Evolutionary conservation across 176 grass and related monocot species (phyloP).

Genomic region (Carex pumila): DNA sequence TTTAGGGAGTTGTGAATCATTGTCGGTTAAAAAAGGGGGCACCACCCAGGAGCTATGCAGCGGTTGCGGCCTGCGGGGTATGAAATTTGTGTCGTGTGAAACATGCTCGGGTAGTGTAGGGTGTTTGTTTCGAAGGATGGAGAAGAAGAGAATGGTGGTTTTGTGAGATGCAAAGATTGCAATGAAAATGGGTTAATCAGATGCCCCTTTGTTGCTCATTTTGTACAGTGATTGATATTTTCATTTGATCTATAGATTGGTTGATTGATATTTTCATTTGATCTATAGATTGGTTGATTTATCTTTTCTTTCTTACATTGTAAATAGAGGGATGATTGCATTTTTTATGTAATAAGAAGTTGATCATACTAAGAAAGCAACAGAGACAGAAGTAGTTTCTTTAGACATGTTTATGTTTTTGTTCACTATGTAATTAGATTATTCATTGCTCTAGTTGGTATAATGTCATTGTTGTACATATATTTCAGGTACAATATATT

Average conservation of each 20-base stretch:
- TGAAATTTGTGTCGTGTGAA: slow-evolving; percentile 78
- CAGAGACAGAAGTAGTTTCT: not conserved
- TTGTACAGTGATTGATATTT: not conserved
- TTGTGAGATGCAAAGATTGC: slow-evolving; percentile 71
- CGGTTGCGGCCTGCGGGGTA: slow-evolving; percentile 51
- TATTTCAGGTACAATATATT: not conserved
- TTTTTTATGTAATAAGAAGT: not conserved
- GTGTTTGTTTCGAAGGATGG: slow-evolving; percentile 57
- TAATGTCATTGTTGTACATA: not conserved
- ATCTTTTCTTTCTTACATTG: not conserved
- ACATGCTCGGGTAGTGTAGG: slow-evolving; percentile 92
- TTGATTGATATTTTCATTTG: not conserved
- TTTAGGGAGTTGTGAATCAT: slow-evolving; percentile 49
- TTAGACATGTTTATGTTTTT: not conserved
- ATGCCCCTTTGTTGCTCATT: slow-evolving; percentile 60
- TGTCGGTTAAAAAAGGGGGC: not conserved
- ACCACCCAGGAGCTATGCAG: slow-evolving; percentile 30
- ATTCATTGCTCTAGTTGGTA: not conserved
- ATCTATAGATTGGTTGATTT: not conserved
- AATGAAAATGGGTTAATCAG: slow-evolving; percentile 93
- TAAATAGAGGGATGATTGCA: not conserved
- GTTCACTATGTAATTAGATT: not conserved
- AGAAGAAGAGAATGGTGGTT: slow-evolving; percentile 24
- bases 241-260: not conserved
- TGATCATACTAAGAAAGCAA: not conserved